Evolutionary conservation across 2,329 filamentous ascomycete species (phyloP).

Genomic region (Gnomoniopsis sp.): DNA sequence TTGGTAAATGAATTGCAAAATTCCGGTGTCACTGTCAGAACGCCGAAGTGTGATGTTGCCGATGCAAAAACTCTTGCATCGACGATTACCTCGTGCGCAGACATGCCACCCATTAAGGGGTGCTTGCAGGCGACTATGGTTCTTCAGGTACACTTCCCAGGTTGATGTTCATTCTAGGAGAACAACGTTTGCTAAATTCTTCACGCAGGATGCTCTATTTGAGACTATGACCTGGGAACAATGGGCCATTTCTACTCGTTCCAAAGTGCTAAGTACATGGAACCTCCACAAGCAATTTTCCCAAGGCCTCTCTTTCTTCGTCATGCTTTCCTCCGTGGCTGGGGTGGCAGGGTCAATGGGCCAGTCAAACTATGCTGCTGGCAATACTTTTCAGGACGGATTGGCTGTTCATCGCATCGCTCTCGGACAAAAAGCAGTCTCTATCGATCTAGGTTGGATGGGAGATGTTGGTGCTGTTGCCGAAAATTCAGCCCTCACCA

Average conservation of each 20-base stretch:
- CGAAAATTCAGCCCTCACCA: too few species aligned
- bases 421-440: conserved; percentile 20
- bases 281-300: conserved; percentile 21
- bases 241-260: conserved; percentile 2
- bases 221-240: conserved; percentile 8
- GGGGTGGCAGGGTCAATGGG: neutral
- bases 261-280: conserved; percentile 19
- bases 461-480: neutral
- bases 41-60: neutral
- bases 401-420: conserved; percentile 20
- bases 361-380: conserved; percentile 22
- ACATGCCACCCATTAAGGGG: neutral
- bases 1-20: neutral
- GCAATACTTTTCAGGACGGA: conserved; percentile 32
- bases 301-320: neutral
- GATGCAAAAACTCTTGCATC: conserved; percentile 20
- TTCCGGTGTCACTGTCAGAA: neutral
- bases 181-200: conserved; percentile 20
- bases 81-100: neutral
- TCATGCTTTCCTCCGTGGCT: neutral
- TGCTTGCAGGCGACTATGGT: neutral
- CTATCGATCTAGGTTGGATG: conserved; percentile 19
- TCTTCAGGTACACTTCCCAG: neutral
- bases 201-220: conserved; percentile 29
- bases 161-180: neutral